These are phyloP conservation scores for Pichia pseudocactophila DNA, from an alignment of 805 yeast species.

Conservation along the genomic window DNA sequence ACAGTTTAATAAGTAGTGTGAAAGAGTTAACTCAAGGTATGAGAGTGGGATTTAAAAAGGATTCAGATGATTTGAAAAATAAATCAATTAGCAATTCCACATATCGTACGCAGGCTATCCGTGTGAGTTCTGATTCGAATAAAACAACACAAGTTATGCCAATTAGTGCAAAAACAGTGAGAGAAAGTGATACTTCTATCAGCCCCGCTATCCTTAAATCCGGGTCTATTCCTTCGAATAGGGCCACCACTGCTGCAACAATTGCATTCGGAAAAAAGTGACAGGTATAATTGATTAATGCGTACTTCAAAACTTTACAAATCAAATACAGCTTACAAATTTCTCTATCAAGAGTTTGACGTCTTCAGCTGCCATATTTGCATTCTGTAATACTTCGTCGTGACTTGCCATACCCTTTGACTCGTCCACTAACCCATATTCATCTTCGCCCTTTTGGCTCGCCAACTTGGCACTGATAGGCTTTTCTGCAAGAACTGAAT, in stretches of 20 bases:
- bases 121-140: too few relatives aligned
- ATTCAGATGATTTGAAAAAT: too few relatives aligned
- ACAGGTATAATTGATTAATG: not conserved
- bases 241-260: conserved; percentile 6
- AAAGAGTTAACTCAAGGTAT: conserved; percentile 6
- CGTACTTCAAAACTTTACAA: not conserved
- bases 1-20: conserved; percentile 3
- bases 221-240: too few relatives aligned
- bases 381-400: conserved; percentile 82
- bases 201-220: too few relatives aligned
- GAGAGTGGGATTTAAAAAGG: conserved; percentile 1
- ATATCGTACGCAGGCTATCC: conserved; percentile 1
- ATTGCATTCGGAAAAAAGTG: conserved; percentile 4
- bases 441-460: conserved; percentile 10
- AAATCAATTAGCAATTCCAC: too few relatives aligned
- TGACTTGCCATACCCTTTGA: conserved; percentile 81
- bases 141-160: too few relatives aligned
- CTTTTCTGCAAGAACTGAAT: conserved; percentile 61
- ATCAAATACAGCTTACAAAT: conserved; percentile 31
- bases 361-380: conserved; percentile 71
- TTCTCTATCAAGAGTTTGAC: conserved; percentile 63
- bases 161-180: too few relatives aligned
- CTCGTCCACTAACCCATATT: conserved; percentile 32
- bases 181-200: too few relatives aligned
- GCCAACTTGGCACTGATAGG: conserved; percentile 60